Evolutionary conservation across 768 basidiomycete species (phyloP).

Genomic region (Lactarius tabidus): DNA sequence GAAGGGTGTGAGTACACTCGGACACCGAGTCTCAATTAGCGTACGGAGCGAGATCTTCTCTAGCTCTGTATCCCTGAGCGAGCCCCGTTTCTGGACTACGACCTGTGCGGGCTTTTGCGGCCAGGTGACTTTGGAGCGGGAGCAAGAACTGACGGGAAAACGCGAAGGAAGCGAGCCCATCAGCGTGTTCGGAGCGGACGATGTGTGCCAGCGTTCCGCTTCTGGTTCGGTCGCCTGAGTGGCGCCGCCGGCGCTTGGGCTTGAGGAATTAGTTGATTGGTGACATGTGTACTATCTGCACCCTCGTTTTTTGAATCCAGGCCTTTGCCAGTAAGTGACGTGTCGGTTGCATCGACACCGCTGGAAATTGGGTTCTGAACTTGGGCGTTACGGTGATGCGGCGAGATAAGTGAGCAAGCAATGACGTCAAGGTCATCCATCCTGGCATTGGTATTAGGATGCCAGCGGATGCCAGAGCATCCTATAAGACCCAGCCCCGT

Average conservation of each 20-base stretch:
- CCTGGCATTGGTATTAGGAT: neutral
- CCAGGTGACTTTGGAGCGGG: constrained; percentile 12
- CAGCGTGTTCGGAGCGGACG: neutral
- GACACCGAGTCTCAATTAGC: constrained; percentile 30
- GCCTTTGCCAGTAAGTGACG: neutral
- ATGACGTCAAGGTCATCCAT: constrained; percentile 8
- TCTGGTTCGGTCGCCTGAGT: too few relatives aligned
- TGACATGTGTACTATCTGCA: neutral
- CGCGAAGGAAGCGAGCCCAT: neutral
- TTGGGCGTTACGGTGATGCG: neutral
- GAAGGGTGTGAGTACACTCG: constrained; percentile 31
- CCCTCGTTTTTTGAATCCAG: neutral
- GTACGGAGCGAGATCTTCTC: constrained; percentile 26
- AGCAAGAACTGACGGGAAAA: neutral
- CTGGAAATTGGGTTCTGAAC: neutral
- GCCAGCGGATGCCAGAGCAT: neutral
- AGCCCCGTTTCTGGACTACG: neutral
- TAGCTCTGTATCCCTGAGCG: neutral
- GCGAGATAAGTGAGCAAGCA: neutral
- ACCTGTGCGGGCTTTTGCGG: constrained; percentile 9
- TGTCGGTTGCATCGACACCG: neutral
- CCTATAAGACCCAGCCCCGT: neutral
- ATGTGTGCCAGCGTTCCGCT: too few relatives aligned
- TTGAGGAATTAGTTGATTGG: neutral
- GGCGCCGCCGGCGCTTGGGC: neutral